Conservation (phyloP, 139 green algal genomes). For the Coccomyxa sp. region DNA sequence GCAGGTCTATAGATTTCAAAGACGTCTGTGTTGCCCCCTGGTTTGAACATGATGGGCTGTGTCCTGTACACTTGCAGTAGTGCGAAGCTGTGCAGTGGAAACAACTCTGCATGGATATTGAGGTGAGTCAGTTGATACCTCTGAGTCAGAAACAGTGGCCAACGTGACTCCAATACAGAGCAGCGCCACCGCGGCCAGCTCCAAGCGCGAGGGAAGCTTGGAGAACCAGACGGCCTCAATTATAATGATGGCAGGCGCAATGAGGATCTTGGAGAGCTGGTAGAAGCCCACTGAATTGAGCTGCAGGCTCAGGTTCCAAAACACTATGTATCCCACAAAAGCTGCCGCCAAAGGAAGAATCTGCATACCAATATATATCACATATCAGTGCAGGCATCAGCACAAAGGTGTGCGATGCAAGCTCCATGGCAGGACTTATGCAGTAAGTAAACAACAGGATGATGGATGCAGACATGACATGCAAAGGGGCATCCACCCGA, state of each 20-base stretch:
- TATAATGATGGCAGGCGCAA: constrained; percentile 68
- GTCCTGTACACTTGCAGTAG: too few relatives aligned
- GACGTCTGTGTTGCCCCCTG: not conserved
- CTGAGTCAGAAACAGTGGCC: constrained; percentile 70
- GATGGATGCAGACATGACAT: too few relatives aligned
- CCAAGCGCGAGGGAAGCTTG: constrained; percentile 1
- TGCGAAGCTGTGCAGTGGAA: too few relatives aligned
- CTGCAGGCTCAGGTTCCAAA: constrained; percentile 71
- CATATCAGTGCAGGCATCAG: too few relatives aligned
- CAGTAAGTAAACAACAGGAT: too few relatives aligned
- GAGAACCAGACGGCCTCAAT: constrained; percentile 54
- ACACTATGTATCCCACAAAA: constrained; percentile 85
- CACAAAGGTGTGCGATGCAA: too few relatives aligned
- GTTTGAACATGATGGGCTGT: not conserved
- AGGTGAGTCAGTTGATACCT: not conserved
- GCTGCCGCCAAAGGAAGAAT: constrained; percentile 63
- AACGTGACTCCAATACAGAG: constrained; percentile 74
- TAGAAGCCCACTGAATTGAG: constrained; percentile 89
- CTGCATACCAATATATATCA: not conserved
- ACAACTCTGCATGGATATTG: too few relatives aligned
- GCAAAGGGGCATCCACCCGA: not conserved
- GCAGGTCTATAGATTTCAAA: too few relatives aligned
- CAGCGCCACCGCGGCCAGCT: constrained; percentile 53
- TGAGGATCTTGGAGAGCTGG: constrained; percentile 83
- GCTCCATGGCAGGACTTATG: too few relatives aligned